Percentiles rank a stretch among this genome's conserved stretches.
These are phyloP conservation scores for Blastomyces emzantsi DNA, from an alignment of 2,329 filamentous ascomycete species.

Conservation along the genomic window DNA sequence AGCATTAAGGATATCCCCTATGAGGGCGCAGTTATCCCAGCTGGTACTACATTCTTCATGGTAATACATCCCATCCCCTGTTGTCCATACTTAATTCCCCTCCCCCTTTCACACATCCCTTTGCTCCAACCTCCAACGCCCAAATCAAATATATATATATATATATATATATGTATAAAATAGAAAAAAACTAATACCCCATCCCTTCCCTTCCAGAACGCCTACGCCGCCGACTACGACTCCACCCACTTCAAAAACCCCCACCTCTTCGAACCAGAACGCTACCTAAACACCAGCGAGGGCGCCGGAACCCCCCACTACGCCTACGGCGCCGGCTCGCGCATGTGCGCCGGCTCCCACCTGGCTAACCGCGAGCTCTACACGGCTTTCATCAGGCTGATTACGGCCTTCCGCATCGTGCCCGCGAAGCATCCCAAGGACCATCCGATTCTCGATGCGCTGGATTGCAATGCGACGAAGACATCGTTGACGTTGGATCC, in stretches of 20 bases:
- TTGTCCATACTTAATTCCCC: neutral
- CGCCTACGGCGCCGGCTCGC: slow-evolving; percentile 53
- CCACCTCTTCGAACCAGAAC: slow-evolving; percentile 57
- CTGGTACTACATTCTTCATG: slow-evolving; percentile 74
- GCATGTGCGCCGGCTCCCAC: slow-evolving; percentile 56
- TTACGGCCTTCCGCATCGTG: slow-evolving; percentile 50
- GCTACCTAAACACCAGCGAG: slow-evolving; percentile 52
- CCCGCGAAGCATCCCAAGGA: slow-evolving; percentile 41
- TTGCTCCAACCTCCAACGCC: neutral
- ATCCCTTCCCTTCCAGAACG: slow-evolving; percentile 44
- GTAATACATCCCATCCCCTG: slow-evolving; percentile 34
- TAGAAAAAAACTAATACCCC: neutral
- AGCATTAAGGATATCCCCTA: slow-evolving; percentile 65
- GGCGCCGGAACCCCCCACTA: slow-evolving; percentile 51
- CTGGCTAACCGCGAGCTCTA: slow-evolving; percentile 56
- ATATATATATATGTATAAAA: neutral
- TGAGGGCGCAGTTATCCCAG: slow-evolving; percentile 57
- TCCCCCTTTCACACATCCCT: neutral
- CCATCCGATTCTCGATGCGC: slow-evolving; percentile 46
- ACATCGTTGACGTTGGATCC: slow-evolving; percentile 54
- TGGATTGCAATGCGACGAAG: slow-evolving; percentile 49
- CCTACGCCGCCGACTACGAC: slow-evolving; percentile 68
- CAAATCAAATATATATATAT: neutral
- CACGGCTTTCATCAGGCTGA: slow-evolving; percentile 50
- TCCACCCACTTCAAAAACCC: slow-evolving; percentile 57